These are phyloP conservation scores for Aquilaria agallochum DNA, from an alignment of 441 rosid genomes.

Conservation along the genomic window DNA sequence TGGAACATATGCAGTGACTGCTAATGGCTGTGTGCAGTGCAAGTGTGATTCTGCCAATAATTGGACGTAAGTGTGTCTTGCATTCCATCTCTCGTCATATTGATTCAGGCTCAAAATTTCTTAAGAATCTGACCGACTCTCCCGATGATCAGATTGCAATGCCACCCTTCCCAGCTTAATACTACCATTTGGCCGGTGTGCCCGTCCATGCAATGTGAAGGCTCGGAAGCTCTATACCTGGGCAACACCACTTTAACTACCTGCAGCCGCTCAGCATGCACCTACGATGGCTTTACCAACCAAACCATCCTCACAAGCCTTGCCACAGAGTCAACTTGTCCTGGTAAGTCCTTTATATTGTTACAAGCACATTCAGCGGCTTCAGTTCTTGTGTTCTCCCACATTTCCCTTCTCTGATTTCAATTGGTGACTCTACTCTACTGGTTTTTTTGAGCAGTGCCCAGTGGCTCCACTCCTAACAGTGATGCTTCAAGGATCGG, in stretches of 20 bases:
- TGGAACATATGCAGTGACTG: conserved; percentile 54
- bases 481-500: conserved; percentile 22
- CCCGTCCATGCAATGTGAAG: conserved; percentile 50
- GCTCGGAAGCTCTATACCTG: conserved; percentile 28
- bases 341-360: conserved; percentile 32
- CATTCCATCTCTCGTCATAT: neutral
- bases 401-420: conserved; percentile 6
- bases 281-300: conserved; percentile 57
- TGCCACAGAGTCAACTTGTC: conserved; percentile 27
- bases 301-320: conserved; percentile 37
- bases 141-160: conserved; percentile 47
- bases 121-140: neutral
- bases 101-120: conserved; percentile 3
- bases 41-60: conserved; percentile 45
- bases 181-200: conserved; percentile 41
- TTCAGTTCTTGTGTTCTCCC: neutral
- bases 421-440: neutral
- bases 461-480: conserved; percentile 5
- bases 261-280: conserved; percentile 45
- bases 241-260: conserved; percentile 33
- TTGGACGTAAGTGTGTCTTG: conserved; percentile 50
- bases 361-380: neutral
- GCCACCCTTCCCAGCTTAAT: conserved; percentile 46
- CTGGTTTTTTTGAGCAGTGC: conserved; percentile 14
- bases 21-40: conserved; percentile 68